These are phyloP conservation scores for Zopfia rhizophila DNA, from an alignment of 2,329 filamentous ascomycete genomes.

Conservation along the genomic window DNA sequence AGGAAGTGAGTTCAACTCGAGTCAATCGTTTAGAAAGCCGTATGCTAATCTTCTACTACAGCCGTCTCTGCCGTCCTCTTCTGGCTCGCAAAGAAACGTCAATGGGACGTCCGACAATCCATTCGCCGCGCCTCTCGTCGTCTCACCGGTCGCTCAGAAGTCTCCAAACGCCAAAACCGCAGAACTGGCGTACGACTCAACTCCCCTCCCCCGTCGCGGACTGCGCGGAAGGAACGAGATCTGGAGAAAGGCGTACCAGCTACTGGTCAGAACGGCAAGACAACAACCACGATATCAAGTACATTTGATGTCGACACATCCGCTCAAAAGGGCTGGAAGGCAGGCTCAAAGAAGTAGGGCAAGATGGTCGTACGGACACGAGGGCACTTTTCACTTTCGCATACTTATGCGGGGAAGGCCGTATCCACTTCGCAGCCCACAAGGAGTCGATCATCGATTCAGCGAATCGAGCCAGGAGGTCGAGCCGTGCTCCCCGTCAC, in stretches of 20 bases:
- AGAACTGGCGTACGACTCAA: conserved; percentile 48
- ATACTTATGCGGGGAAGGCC: not conserved
- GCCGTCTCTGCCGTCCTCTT: conserved; percentile 75
- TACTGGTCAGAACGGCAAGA: conserved; percentile 27
- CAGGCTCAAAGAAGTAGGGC: conserved; percentile 1
- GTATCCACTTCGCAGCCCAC: not conserved
- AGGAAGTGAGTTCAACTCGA: conserved; percentile 67
- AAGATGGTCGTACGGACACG: not conserved
- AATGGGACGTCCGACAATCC: conserved; percentile 81
- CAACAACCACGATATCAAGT: conserved; percentile 49
- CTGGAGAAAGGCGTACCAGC: conserved; percentile 46
- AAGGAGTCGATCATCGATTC: conserved; percentile 7
- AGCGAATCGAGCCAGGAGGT: conserved; percentile 2
- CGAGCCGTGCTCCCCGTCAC: conserved; percentile 2
- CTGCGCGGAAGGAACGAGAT: conserved; percentile 36
- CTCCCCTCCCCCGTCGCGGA: conserved; percentile 43
- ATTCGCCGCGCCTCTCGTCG: conserved; percentile 71
- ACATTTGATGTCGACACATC: conserved; percentile 41
- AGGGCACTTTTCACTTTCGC: not conserved
- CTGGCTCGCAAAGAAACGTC: conserved; percentile 83
- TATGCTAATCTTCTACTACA: conserved; percentile 45
- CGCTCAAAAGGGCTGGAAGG: conserved; percentile 25
- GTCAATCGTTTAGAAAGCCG: too few species aligned
- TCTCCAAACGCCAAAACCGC: conserved; percentile 44
- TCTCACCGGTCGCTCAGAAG: conserved; percentile 53